These are phyloP conservation scores for Aspergillus puulaauensis DNA, from an alignment of 2,329 filamentous ascomycete genomes.

Conservation along the genomic window DNA sequence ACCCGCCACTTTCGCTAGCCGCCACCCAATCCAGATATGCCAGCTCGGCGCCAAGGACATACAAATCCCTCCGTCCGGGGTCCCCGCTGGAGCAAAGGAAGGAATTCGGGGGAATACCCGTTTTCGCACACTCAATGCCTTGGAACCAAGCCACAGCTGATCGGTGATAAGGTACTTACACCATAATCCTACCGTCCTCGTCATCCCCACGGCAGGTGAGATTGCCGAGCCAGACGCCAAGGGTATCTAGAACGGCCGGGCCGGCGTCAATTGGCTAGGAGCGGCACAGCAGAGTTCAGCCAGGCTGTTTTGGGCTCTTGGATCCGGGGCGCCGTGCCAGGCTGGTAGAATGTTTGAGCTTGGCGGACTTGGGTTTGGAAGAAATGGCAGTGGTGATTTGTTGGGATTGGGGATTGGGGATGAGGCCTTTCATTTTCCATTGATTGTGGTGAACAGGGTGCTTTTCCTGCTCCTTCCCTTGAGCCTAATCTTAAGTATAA, in stretches of 20 bases:
- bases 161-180: not conserved
- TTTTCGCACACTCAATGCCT: not conserved
- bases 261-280: not conserved
- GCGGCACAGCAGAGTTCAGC: not conserved
- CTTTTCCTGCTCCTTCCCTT: slow-evolving; percentile 7
- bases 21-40: not conserved
- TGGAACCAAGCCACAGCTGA: not conserved
- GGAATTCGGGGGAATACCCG: not conserved
- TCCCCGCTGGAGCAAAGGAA: not conserved
- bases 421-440: too few relatives aligned
- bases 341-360: not conserved
- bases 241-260: not conserved
- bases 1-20: too few relatives aligned
- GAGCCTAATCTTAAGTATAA: slow-evolving; percentile 6
- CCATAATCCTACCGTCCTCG: not conserved
- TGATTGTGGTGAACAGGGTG: not conserved
- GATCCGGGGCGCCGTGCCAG: not conserved
- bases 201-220: not conserved
- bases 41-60: not conserved
- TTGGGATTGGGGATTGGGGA: too few relatives aligned
- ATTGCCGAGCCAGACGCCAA: not conserved
- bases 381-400: not conserved
- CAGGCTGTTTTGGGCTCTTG: not conserved
- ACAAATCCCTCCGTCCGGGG: not conserved
- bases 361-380: not conserved